Percentiles rank a stretch among this genome's conserved stretches.
Conservation (phyloP, 768 basidiomycete genomes). For the Hysterangium stoloniferum region DNA sequence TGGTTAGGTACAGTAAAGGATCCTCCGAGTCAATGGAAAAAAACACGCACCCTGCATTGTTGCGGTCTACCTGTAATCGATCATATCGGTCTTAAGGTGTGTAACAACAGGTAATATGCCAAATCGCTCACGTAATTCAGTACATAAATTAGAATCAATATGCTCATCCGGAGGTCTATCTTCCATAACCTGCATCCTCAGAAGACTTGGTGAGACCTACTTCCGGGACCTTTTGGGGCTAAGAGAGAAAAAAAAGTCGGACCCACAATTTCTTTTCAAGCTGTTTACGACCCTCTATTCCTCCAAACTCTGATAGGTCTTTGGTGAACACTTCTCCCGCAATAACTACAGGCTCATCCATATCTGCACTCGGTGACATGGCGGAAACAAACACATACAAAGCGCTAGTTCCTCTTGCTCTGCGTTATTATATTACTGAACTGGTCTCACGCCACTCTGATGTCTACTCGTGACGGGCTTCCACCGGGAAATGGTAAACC, state of each 20-base stretch:
- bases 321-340: background rate
- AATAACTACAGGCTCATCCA: background rate
- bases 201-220: too few species aligned
- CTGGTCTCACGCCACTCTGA: background rate
- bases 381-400: background rate
- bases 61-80: constrained; percentile 52
- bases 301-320: constrained; percentile 34
- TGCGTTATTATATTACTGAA: background rate
- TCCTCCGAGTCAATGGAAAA: constrained; percentile 4
- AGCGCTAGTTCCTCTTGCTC: background rate
- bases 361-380: constrained; percentile 1
- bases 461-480: background rate
- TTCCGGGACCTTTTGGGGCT: too few species aligned
- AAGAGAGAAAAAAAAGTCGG: too few species aligned
- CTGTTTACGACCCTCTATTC: constrained; percentile 33
- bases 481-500: background rate
- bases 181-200: constrained; percentile 14
- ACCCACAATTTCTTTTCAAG: constrained; percentile 41
- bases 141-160: constrained; percentile 28
- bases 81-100: background rate
- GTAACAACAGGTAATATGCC: background rate
- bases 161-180: constrained; percentile 28
- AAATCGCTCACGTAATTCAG: constrained; percentile 25
- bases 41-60: constrained; percentile 51
- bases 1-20: too few species aligned